phyloP scores from a whole-genome alignment of 768 basidiomycete genomes.

The Pleurotus cornucopiae region DNA sequence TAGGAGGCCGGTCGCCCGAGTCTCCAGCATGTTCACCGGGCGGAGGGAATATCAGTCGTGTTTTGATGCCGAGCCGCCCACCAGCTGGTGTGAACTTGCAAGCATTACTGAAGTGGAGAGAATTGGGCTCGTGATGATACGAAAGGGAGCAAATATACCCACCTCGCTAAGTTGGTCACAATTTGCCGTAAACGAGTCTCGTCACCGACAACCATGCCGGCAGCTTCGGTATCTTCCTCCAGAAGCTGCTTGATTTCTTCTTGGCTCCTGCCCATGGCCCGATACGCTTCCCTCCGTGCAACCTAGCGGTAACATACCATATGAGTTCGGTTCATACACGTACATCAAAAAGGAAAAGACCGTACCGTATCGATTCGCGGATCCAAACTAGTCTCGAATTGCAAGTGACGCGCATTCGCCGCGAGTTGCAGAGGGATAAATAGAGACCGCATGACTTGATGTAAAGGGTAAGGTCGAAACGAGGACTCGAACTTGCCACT shows the following conservation, averaged over 20 bases:
- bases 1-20: not conserved
- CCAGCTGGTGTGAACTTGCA: conserved; percentile 59
- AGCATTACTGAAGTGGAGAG: conserved; percentile 33
- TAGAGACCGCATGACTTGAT: conserved; percentile 56
- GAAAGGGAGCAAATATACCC: not conserved
- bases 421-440: conserved; percentile 52
- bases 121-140: not conserved
- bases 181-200: conserved; percentile 66
- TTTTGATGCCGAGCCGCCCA: conserved; percentile 52
- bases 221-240: conserved; percentile 26
- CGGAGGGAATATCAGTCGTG: conserved; percentile 39
- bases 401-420: conserved; percentile 54
- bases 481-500: conserved; percentile 62
- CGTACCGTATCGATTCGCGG: conserved; percentile 43
- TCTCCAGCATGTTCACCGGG: not conserved
- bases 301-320: conserved; percentile 23
- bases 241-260: conserved; percentile 26
- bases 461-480: conserved; percentile 54
- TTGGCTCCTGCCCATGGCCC: conserved; percentile 35
- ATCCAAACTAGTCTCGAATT: conserved; percentile 56
- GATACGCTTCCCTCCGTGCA: conserved; percentile 40
- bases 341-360: not conserved
- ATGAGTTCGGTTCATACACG: not conserved
- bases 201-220: conserved; percentile 61
- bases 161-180: conserved; percentile 66